Conservation (phyloP, 345 rosid species). For the Ailanthus altissimus region DNA sequence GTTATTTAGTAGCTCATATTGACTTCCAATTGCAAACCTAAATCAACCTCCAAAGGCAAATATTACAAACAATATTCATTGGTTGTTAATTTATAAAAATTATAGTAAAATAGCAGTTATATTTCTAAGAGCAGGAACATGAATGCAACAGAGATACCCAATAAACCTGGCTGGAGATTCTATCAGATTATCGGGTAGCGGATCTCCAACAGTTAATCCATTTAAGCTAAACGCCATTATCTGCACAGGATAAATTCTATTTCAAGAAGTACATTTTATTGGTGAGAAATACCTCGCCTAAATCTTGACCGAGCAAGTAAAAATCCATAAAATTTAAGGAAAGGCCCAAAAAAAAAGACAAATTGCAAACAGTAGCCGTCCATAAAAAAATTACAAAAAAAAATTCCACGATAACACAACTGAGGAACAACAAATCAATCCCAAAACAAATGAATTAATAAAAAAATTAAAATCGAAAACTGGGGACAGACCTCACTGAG, state of each 20-base stretch:
- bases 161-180: slow-evolving; percentile 83
- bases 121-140: slow-evolving; percentile 2
- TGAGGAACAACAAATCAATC: neutral
- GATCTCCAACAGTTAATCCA: slow-evolving; percentile 88
- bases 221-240: slow-evolving; percentile 97
- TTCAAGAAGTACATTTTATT: neutral
- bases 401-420: neutral
- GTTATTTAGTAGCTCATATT: neutral
- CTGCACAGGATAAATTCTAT: slow-evolving; percentile 37
- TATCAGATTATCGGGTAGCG: slow-evolving; percentile 75
- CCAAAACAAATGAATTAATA: neutral
- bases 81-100: neutral
- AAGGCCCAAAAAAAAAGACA: no score
- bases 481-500: slow-evolving; percentile 73
- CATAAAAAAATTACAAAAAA: neutral
- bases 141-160: slow-evolving; percentile 43
- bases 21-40: neutral
- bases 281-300: neutral
- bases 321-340: no score
- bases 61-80: neutral
- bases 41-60: neutral
- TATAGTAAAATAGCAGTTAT: neutral
- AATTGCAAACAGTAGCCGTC: no score
- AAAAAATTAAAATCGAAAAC: neutral
- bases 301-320: neutral